A percentile compares a stretch with the other conserved stretches of the same genome.
Conservation (phyloP, 2,329 filamentous ascomycete genomes). For the Elsinoe perseae region DNA sequence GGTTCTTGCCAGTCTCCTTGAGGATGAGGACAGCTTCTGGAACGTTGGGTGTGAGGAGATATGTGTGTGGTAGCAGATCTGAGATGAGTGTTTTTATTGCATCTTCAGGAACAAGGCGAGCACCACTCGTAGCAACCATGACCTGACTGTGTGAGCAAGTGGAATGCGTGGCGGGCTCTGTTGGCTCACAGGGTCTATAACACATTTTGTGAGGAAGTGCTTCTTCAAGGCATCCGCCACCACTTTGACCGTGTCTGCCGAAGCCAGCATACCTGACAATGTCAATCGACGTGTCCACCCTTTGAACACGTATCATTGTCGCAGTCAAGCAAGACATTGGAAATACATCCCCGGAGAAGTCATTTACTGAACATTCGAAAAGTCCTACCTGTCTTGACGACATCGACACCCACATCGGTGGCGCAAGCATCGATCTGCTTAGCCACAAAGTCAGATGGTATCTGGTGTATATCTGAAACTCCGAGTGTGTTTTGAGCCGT, state of each 20-base stretch:
- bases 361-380: constrained; percentile 21
- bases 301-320: not conserved
- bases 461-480: constrained; percentile 70
- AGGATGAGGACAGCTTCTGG: constrained; percentile 65
- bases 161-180: constrained; percentile 1
- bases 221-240: constrained; percentile 57
- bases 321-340: not conserved
- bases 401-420: constrained; percentile 77
- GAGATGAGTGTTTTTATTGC: constrained; percentile 56
- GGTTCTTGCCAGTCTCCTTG: constrained; percentile 40
- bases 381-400: constrained; percentile 74
- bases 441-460: constrained; percentile 68
- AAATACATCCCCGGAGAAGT: not conserved
- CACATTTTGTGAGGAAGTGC: constrained; percentile 51
- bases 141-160: constrained; percentile 49
- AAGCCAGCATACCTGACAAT: constrained; percentile 73
- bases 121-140: constrained; percentile 82
- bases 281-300: not conserved
- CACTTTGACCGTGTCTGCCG: constrained; percentile 58
- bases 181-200: constrained; percentile 64
- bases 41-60: constrained; percentile 67
- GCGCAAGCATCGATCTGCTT: constrained; percentile 82
- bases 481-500: constrained; percentile 93
- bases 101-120: constrained; percentile 56
- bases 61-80: constrained; percentile 57